Percentiles rank a stretch among this genome's conserved stretches.
These are phyloP conservation scores for Cocos nucifera DNA, from an alignment of 176 grass and related monocot genomes.

Conservation along the genomic window DNA sequence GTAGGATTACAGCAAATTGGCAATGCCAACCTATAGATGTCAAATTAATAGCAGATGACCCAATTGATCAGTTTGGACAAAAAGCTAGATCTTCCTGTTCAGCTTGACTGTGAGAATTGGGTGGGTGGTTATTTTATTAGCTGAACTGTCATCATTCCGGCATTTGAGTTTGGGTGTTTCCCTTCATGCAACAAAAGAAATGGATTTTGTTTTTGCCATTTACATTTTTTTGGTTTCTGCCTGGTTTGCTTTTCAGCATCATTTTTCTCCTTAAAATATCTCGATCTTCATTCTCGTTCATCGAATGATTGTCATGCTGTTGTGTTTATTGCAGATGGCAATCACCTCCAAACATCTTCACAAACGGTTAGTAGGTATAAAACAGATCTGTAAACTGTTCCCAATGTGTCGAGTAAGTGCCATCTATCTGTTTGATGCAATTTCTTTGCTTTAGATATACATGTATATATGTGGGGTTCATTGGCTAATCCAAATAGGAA, in stretches of 20 bases:
- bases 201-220: no score
- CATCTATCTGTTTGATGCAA: background rate
- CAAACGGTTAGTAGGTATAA: conserved; percentile 70
- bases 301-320: conserved; percentile 10
- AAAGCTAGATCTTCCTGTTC: no score
- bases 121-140: no score
- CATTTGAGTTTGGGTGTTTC: no score
- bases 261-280: conserved; percentile 2
- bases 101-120: no score
- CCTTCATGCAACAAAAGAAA: no score
- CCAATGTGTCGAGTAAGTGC: conserved; percentile 70
- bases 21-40: no score
- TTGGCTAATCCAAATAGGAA: background rate
- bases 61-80: no score
- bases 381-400: conserved; percentile 82
- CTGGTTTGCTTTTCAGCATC: background rate
- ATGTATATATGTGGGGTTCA: background rate
- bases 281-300: background rate
- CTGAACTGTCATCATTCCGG: no score
- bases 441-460: background rate
- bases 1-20: no score
- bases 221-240: no score
- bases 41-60: no score
- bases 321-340: conserved; percentile 57
- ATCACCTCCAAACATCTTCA: conserved; percentile 58